phyloP scores from a whole-genome alignment of 495 filamentous ascomycete genomes.

The Coniosporium apollinis region DNA sequence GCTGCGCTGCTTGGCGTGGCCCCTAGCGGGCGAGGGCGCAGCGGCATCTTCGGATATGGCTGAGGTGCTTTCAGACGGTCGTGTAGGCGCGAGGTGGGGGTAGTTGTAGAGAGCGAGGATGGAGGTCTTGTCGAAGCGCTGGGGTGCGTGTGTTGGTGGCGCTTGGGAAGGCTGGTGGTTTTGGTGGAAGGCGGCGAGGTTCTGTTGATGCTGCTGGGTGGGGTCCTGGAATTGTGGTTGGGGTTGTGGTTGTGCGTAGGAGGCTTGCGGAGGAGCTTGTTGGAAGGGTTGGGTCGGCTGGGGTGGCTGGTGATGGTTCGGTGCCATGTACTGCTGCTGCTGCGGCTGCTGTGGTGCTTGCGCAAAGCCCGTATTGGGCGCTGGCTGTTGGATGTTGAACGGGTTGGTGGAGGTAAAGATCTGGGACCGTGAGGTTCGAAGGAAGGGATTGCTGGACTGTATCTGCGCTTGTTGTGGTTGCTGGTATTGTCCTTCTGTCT shows the following conservation, averaged over 20 bases:
- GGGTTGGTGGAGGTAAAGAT: constrained; percentile 20
- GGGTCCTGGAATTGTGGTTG: constrained; percentile 8
- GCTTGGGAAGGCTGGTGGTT: constrained; percentile 15
- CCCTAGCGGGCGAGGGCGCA: constrained; percentile 17
- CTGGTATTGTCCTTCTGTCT: constrained; percentile 16
- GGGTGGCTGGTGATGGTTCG: background rate
- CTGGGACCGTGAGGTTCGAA: constrained; percentile 19
- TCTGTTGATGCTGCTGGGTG: constrained; percentile 7
- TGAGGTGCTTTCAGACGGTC: constrained; percentile 15
- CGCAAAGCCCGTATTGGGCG: background rate
- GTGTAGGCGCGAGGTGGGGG: constrained; percentile 47
- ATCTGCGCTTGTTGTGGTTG: constrained; percentile 22
- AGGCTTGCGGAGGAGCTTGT: background rate
- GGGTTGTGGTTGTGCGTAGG: background rate
- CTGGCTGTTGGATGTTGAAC: constrained; percentile 10
- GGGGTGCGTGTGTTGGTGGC: constrained; percentile 30
- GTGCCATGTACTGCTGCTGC: constrained; percentile 3
- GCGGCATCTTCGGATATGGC: constrained; percentile 7
- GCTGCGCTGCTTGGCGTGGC: constrained; percentile 17
- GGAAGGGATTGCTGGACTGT: constrained; percentile 22
- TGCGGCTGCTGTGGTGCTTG: constrained; percentile 12
- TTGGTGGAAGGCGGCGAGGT: background rate
- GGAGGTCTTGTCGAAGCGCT: constrained; percentile 54
- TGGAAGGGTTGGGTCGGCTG: background rate
- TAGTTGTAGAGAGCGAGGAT: constrained; percentile 82